Conservation (phyloP, 1,284 basidiomycete species). For the Marasmius sp. region DNA sequence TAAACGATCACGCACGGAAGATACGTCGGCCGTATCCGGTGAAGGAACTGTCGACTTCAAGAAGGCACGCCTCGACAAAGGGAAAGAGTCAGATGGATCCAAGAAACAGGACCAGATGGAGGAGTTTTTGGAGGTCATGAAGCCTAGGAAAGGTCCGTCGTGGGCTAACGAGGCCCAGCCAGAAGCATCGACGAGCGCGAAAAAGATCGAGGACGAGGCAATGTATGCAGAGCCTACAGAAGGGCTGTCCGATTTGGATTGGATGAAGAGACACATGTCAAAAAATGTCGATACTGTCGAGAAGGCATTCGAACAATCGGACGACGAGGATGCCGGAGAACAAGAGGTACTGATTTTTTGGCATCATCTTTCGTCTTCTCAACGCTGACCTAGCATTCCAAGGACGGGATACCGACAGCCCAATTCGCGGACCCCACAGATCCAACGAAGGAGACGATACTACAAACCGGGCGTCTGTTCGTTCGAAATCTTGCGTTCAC, state of each 20-base stretch:
- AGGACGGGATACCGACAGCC: background rate
- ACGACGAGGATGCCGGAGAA: slow-evolving; percentile 42
- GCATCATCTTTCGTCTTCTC: background rate
- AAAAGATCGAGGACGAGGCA: slow-evolving; percentile 12
- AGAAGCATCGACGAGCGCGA: slow-evolving; percentile 17
- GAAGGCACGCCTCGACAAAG: slow-evolving; percentile 16
- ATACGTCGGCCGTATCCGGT: slow-evolving; percentile 21
- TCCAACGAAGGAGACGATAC: slow-evolving; percentile 61
- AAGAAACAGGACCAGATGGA: slow-evolving; percentile 45
- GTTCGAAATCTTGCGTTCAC: slow-evolving; percentile 90
- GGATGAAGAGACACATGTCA: slow-evolving; percentile 71
- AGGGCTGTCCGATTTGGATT: slow-evolving; percentile 65
- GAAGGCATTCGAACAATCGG: slow-evolving; percentile 60
- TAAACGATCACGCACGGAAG: slow-evolving; percentile 58
- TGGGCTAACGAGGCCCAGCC: slow-evolving; percentile 60
- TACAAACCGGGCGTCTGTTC: slow-evolving; percentile 83
- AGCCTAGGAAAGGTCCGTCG: slow-evolving; percentile 60
- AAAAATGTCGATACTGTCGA: slow-evolving; percentile 44
- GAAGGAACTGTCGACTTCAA: slow-evolving; percentile 15
- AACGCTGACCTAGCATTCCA: background rate
- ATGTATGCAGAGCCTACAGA: slow-evolving; percentile 26
- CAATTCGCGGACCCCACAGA: slow-evolving; percentile 36
- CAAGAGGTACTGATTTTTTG: background rate
- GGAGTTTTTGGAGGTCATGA: slow-evolving; percentile 66
- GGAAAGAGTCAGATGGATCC: slow-evolving; percentile 21